Evolutionary conservation across 306 rosid genomes (phyloP), one percentile per base, ranked within the genome.

Genomic region (Aeschynomene evenia): DNA sequence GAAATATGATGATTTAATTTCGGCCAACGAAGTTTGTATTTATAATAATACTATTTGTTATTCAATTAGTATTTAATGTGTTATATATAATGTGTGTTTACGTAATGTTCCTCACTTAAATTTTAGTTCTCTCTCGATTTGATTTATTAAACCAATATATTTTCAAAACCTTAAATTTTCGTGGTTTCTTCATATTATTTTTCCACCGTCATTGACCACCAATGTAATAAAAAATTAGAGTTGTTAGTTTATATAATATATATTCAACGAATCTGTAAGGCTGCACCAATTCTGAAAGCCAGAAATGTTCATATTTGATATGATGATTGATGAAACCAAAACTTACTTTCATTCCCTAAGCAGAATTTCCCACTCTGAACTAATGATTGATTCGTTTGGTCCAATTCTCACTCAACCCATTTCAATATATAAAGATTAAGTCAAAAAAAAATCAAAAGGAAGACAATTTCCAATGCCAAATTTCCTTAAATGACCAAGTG

Each of bases 301-400:
- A 39, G 68, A 55, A 31, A 43, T 18, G 1, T 5, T 66, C 42
- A 15, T 15, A 1, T 46, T 21, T 67, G 29, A 49, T 20, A 4
- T 33, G 28, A 21, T 52, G 0, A 2, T 50, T 23, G 14, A 43
- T 68, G 43, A 63, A 63, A 29, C 48, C 48, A 21, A 75, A 29
- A 69, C 16, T 29, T 31, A 70, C 24, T 37, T 63, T 6, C 53
- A 62, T 69, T 79, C 62, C 72, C 72, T 4, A 73, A 60, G 75
- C 75, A 31, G 26, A 43, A 28, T 28, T 72, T 59, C 11, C 28
- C 45, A 8, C 29, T 33, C 37, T 60, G 68, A n/a, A 0, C 18
- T 53, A 20, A 74, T 67, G 82, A 76, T 71, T 65, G 59, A 19
- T 39, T 76, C 60, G 74, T 72, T 58, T 12, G 66, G 59, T 66